These are phyloP conservation scores for Magnusiomyces starmeri DNA, from an alignment of 1,139 yeast species.

Conservation along the genomic window DNA sequence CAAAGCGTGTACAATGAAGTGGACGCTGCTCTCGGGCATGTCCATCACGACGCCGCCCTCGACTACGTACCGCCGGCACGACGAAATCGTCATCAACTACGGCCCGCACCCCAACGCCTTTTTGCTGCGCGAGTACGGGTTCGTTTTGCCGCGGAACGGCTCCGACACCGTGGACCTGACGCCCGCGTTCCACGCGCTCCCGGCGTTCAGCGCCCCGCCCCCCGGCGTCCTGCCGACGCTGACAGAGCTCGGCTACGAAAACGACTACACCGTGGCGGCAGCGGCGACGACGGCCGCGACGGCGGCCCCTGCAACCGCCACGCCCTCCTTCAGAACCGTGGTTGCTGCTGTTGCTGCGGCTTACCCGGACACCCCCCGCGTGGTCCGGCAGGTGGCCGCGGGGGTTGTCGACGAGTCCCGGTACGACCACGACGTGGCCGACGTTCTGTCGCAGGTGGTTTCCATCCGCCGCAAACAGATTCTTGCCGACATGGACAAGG, in stretches of 20 bases:
- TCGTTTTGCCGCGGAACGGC: constrained; percentile 46
- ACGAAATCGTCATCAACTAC: constrained; percentile 66
- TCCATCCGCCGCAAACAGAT: not conserved
- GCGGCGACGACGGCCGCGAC: constrained; percentile 32
- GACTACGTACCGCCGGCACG: constrained; percentile 35
- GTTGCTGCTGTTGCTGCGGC: constrained; percentile 58
- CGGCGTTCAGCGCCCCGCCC: constrained; percentile 28
- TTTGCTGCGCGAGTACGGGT: constrained; percentile 81
- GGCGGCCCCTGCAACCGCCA: too few relatives aligned
- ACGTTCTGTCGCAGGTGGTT: constrained; percentile 2
- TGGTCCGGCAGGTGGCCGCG: constrained; percentile 5
- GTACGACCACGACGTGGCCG: constrained; percentile 15
- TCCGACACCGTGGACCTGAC: constrained; percentile 72
- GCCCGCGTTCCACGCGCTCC: constrained; percentile 36
- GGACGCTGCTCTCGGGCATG: constrained; percentile 12
- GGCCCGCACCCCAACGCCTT: constrained; percentile 87
- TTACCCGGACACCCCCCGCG: constrained; percentile 3
- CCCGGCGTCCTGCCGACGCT: constrained; percentile 36
- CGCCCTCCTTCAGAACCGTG: constrained; percentile 67
- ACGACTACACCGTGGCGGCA: constrained; percentile 59
- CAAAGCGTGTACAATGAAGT: constrained; percentile 10
- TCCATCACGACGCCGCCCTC: constrained; percentile 16
- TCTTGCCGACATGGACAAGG: not conserved
- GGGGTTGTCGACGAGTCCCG: constrained; percentile 13
- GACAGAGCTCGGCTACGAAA: constrained; percentile 49